These are phyloP conservation scores for Penicillium sclerotiorum DNA, from an alignment of 2,329 filamentous ascomycete species.

Conservation along the genomic window DNA sequence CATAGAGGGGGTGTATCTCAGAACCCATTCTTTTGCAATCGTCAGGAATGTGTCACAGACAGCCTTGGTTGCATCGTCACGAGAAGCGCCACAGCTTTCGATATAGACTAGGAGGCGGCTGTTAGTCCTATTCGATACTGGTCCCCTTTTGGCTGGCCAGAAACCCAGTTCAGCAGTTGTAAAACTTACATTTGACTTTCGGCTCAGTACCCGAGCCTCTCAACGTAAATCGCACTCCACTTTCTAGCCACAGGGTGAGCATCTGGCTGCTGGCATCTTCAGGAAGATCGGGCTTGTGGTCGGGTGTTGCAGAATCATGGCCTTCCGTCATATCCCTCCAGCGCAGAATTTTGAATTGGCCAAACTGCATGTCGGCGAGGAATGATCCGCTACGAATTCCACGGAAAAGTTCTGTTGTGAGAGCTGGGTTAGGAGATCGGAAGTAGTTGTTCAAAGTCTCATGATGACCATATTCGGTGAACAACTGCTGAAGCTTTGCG, in stretches of 20 bases:
- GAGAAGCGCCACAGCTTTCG: slow-evolving; percentile 42
- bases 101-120: slow-evolving; percentile 40
- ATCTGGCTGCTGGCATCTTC: slow-evolving; percentile 62
- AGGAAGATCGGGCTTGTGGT: slow-evolving; percentile 58
- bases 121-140: neutral
- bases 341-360: slow-evolving; percentile 54
- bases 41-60: slow-evolving; percentile 42
- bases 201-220: slow-evolving; percentile 66
- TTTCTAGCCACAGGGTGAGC: slow-evolving; percentile 63
- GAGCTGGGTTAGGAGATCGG: slow-evolving; percentile 57
- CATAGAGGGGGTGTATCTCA: slow-evolving; percentile 42
- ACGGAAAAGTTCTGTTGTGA: slow-evolving; percentile 58
- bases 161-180: neutral
- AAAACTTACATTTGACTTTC: slow-evolving; percentile 62
- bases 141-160: too few relatives aligned
- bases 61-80: slow-evolving; percentile 37
- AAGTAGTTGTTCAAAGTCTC: slow-evolving; percentile 67
- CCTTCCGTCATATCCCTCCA: slow-evolving; percentile 66
- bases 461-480: slow-evolving; percentile 61
- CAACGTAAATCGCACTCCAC: slow-evolving; percentile 59
- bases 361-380: slow-evolving; percentile 51
- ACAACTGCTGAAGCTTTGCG: slow-evolving; percentile 60
- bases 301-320: slow-evolving; percentile 58
- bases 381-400: slow-evolving; percentile 52
- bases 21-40: slow-evolving; percentile 43